Evolutionary conservation across 306 rosid species (phyloP).

Genomic region (Cercis canadensis): DNA sequence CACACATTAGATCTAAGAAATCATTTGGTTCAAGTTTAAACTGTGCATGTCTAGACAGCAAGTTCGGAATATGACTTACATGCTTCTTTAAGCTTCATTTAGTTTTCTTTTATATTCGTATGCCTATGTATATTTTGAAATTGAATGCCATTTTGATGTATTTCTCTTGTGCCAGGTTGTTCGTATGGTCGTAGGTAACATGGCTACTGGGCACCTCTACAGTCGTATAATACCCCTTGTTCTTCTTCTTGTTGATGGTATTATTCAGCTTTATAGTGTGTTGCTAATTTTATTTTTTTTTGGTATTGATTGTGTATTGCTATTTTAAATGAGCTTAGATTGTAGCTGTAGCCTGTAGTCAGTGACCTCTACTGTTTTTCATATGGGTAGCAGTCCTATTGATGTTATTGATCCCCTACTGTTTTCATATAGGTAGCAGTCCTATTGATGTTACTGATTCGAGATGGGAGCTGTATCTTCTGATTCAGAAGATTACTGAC

Average conservation of each 20-base stretch:
- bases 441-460: conserved; percentile 87
- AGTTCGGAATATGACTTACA: no score
- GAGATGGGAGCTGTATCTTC: conserved; percentile 84
- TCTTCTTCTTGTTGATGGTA: conserved; percentile 96
- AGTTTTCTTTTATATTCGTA: background rate
- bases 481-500: conserved; percentile 63
- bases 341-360: conserved; percentile 7
- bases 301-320: background rate
- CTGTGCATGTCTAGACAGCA: no score
- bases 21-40: no score
- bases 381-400: conserved; percentile 87
- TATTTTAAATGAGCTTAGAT: conserved; percentile 9
- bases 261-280: conserved; percentile 15
- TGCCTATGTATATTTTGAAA: conserved; percentile 23
- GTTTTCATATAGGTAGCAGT: conserved; percentile 70
- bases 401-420: conserved; percentile 63
- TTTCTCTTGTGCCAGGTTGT: conserved; percentile 60
- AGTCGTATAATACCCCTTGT: conserved; percentile 82
- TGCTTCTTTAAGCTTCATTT: background rate
- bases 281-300: no score
- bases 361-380: conserved; percentile 15
- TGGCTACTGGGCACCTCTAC: conserved; percentile 81
- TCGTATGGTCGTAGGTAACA: conserved; percentile 74
- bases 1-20: background rate
- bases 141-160: conserved; percentile 33